Evolutionary conservation across 2,329 filamentous ascomycete genomes (phyloP), one percentile per base, ranked within the genome.

Genomic region (Clonostachys rhizophaga): DNA sequence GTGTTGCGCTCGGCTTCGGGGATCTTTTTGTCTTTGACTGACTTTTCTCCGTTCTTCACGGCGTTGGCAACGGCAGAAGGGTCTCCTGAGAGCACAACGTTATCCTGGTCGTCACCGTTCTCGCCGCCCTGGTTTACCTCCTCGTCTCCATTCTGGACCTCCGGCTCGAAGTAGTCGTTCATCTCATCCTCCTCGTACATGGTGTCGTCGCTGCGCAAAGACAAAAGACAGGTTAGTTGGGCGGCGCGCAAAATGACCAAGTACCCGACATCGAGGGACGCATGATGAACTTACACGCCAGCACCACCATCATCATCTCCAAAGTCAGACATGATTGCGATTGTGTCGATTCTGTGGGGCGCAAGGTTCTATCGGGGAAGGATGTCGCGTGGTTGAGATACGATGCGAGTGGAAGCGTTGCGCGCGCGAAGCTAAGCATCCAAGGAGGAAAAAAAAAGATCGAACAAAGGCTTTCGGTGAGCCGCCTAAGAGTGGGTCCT

Each of bases 1-100:
- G 94, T 99, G 20, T 83, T 87, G 58, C 94, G 84, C 70, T 95
- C 82, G 55, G 91, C 88, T 56, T 89, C 88, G 48, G 91, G 81
- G 44, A 99, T 92, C 72, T 90, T 95, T 80, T 95, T 96, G 70
- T 91, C 81, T 62, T 83, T 84, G 60, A 77, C 71, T 43, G 75
- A 73, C 62, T 78, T 79, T 46, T 80, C 76, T 56, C 66, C 72
- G 47, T 69, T 69, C 63, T 76, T 79, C 49, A 70, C 66, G 48
- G 70, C 70, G 61, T 76, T 78, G 34, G 81, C 81, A 1, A 73
- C 69, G 20, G 82, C 82, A 34, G 78, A 75, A 16, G 81, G 77
- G 59, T 86, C 83, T 56, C 81, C 82, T 14, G 81, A 78, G 43
- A 78, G 63, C 49, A 86, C 70, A 10, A 85, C 71, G 52, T 83